Evolutionary conservation across 805 yeast genomes (phyloP).

Genomic region (Yamadazyma scolyti): DNA sequence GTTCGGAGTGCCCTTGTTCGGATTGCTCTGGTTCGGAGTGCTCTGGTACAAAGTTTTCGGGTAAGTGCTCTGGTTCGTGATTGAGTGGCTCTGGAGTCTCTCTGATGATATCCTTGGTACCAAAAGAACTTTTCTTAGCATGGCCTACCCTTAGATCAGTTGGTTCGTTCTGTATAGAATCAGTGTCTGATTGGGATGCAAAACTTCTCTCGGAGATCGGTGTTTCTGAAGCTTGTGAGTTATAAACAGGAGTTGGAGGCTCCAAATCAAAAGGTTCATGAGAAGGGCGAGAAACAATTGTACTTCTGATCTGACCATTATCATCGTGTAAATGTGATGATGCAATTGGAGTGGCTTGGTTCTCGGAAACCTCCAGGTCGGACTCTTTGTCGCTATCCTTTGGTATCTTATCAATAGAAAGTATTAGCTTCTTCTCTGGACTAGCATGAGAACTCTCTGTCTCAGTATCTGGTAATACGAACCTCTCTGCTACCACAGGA

Average conservation of each 20-base stretch:
- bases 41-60: no score
- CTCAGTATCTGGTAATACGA: conserved; percentile 10
- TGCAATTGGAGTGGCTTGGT: background rate
- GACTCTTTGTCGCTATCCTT: conserved; percentile 8
- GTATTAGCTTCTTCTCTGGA: conserved; percentile 19
- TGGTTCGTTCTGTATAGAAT: conserved; percentile 39
- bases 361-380: background rate
- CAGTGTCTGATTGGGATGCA: conserved; percentile 36
- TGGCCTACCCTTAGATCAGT: conserved; percentile 18
- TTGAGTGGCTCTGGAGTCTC: no score
- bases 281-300: no score
- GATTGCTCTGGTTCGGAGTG: no score
- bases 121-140: background rate
- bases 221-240: conserved; percentile 19
- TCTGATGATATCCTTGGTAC: conserved; percentile 20
- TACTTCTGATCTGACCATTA: conserved; percentile 4
- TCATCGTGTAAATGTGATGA: conserved; percentile 4
- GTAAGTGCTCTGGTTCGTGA: no score
- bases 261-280: no score
- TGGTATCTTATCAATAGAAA: conserved; percentile 30
- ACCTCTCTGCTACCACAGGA: conserved; percentile 14
- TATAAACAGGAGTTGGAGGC: conserved; percentile 30
- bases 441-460: conserved; percentile 3
- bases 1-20: no score
- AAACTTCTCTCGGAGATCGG: conserved; percentile 34